Evolutionary conservation across 2,329 filamentous ascomycete genomes (phyloP).

Genomic region (Didymella glomerata): DNA sequence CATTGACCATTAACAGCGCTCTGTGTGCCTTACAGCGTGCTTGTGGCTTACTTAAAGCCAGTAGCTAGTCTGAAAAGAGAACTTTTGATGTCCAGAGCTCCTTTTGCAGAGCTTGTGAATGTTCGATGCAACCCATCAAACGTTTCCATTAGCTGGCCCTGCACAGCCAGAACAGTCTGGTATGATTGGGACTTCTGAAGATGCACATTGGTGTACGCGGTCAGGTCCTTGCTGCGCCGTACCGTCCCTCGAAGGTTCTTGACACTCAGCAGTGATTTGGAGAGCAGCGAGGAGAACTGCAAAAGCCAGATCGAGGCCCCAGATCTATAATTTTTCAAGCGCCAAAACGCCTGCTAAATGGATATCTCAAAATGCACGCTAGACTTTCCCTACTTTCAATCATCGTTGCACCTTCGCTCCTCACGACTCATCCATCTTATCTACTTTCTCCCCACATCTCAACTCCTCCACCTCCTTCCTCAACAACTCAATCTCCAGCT

Average conservation of each 20-base stretch:
- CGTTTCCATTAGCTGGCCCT: not conserved
- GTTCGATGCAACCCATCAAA: not conserved
- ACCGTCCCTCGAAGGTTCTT: too few species aligned
- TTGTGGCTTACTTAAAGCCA: not conserved
- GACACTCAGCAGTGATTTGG: not conserved
- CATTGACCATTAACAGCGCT: not conserved
- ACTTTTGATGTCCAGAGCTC: too few species aligned
- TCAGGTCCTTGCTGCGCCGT: too few species aligned
- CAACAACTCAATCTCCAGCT: conserved; percentile 40
- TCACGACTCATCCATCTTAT: conserved; percentile 39
- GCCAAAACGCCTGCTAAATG: conserved; percentile 16
- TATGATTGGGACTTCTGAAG: not conserved
- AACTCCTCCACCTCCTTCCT: conserved; percentile 37
- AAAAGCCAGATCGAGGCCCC: not conserved
- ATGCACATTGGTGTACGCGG: too few species aligned
- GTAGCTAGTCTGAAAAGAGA: not conserved
- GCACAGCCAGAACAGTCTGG: not conserved
- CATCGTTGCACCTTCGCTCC: not conserved
- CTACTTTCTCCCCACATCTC: conserved; percentile 18
- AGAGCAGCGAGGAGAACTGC: not conserved
- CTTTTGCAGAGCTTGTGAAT: too few species aligned
- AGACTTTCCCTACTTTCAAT: not conserved
- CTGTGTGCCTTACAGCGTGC: too few species aligned
- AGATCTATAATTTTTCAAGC: not conserved
- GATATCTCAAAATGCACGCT: conserved; percentile 27